Base-by-base conservation (phyloP, 2,329 filamentous ascomycete species). In the Ascochyta rabiei region DNA sequence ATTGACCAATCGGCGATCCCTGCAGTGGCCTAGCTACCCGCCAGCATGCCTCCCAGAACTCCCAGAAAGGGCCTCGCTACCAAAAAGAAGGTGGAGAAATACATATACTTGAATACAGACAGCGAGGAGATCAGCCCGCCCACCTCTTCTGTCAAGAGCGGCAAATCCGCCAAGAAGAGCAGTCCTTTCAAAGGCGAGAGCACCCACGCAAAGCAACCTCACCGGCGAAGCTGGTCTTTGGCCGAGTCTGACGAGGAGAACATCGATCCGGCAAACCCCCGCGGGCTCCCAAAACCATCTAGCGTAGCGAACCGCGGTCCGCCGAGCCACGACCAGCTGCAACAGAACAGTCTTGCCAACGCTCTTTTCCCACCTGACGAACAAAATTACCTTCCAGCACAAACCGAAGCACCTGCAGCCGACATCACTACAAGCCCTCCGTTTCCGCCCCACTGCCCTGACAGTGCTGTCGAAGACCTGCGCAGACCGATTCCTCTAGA, bases 51-150 rank as follows among this genome's bases (percentile, higher is more conserved):
- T 59, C 60, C 59, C 35, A 61, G 56, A 42, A 70, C 67, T 60
- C 60, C 59, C 38, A 61, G 56, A 42, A 69, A 60, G 49, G 69
- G 69, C 47, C 52, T 59, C 40, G 68, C 67, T 47, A 60, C 51
- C 40, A 58, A 61, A 49, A 69, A 60, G 60, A 62, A 64, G 53
- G 41, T 39, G n/a, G 42, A 53, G 6, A 63, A 53, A 43, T 60
- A 64, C 33, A 48, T 57, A 7, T 58, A 41, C 15, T 23, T 64
- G 30, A 46, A 57, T 16, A 59, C 57, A 0, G 52, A 58, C 31
- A 24, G 51, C 40, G 53, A 66, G 2, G 50, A 50, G n/a, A 18
- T 33, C 35, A 47, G 38, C 21, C 43, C 44, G 8, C 16, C 28
- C 8, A 18, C 28, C 15, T 24, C 47, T 9, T 19, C 47, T n/a